Evolutionary conservation across 495 filamentous ascomycete genomes (phyloP).

Genomic region (Amorphotheca resinae): DNA sequence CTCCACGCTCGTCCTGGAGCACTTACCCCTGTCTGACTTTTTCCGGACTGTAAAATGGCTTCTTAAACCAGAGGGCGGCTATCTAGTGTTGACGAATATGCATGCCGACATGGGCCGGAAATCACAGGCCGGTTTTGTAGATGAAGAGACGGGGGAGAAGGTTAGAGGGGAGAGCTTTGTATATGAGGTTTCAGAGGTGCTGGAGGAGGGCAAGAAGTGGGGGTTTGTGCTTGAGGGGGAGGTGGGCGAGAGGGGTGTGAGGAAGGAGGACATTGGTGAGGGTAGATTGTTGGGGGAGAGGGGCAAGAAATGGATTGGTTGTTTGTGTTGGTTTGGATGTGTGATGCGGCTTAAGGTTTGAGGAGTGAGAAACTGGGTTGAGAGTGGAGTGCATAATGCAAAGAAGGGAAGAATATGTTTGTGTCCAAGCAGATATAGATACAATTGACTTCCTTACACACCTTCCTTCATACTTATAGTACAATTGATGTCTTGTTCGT

Average conservation of each 20-base stretch:
- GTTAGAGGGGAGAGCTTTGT: constrained; percentile 50
- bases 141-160: constrained; percentile 42
- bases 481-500: too few species aligned
- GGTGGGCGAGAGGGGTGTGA: constrained; percentile 19
- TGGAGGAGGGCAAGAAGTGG: constrained; percentile 36
- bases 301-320: constrained; percentile 56
- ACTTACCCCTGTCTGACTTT: constrained; percentile 45
- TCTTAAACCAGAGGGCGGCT: constrained; percentile 29
- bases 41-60: constrained; percentile 39
- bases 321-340: constrained; percentile 53
- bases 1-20: constrained; percentile 59
- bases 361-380: background rate
- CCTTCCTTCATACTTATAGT: too few species aligned
- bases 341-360: constrained; percentile 19
- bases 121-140: constrained; percentile 57
- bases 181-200: constrained; percentile 41
- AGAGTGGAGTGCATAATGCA: too few species aligned
- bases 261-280: constrained; percentile 37
- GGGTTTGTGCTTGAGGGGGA: constrained; percentile 36
- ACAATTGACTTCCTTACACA: too few species aligned
- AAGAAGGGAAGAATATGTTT: too few species aligned
- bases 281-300: constrained; percentile 35
- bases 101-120: constrained; percentile 54
- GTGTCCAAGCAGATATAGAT: too few species aligned
- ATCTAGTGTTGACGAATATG: constrained; percentile 60